phyloP scores from a whole-genome alignment of 2,329 filamentous ascomycete species.

The Cytospora chrysosperma region DNA sequence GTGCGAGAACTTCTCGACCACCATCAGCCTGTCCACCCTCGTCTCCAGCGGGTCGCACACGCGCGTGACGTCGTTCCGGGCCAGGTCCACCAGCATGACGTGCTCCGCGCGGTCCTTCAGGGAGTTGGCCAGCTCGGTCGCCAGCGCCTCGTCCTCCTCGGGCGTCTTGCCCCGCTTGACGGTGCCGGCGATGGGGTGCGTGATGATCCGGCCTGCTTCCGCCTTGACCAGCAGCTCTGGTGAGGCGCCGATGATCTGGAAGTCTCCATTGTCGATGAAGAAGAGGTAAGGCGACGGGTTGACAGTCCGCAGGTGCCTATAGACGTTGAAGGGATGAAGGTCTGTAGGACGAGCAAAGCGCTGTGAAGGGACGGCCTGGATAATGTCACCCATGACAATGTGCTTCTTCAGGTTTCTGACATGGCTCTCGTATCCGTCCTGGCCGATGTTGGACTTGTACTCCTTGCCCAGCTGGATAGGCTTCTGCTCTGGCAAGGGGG shows the following conservation, averaged over 20 bases:
- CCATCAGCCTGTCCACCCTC: slow-evolving; percentile 90
- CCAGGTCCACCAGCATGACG: slow-evolving; percentile 96
- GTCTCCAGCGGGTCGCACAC: slow-evolving; percentile 90
- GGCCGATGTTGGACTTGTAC: slow-evolving; percentile 91
- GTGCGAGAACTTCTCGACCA: slow-evolving; percentile 90
- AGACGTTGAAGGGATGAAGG: slow-evolving; percentile 97
- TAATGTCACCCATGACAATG: slow-evolving; percentile 90
- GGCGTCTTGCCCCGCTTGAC: slow-evolving; percentile 80
- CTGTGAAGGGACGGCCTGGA: slow-evolving; percentile 95
- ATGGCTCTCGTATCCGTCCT: slow-evolving; percentile 84
- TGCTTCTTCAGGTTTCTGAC: slow-evolving; percentile 85
- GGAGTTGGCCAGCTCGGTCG: slow-evolving; percentile 71
- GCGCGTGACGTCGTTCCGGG: slow-evolving; percentile 93
- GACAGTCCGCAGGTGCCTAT: slow-evolving; percentile 91
- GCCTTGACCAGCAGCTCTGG: slow-evolving; percentile 93
- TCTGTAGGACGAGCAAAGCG: slow-evolving; percentile 85
- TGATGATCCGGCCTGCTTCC: slow-evolving; percentile 83
- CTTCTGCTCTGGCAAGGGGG: slow-evolving; percentile 73
- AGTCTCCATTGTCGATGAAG: slow-evolving; percentile 87
- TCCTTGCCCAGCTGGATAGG: slow-evolving; percentile 72
- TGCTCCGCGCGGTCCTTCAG: slow-evolving; percentile 93
- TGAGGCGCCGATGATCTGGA: slow-evolving; percentile 93
- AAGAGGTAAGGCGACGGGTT: slow-evolving; percentile 98
- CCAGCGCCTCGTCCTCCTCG: slow-evolving; percentile 78
- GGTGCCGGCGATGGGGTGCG: slow-evolving; percentile 94